These are phyloP conservation scores for Rugonectria rugulosa DNA, from an alignment of 2,329 filamentous ascomycete species.

Conservation along the genomic window DNA sequence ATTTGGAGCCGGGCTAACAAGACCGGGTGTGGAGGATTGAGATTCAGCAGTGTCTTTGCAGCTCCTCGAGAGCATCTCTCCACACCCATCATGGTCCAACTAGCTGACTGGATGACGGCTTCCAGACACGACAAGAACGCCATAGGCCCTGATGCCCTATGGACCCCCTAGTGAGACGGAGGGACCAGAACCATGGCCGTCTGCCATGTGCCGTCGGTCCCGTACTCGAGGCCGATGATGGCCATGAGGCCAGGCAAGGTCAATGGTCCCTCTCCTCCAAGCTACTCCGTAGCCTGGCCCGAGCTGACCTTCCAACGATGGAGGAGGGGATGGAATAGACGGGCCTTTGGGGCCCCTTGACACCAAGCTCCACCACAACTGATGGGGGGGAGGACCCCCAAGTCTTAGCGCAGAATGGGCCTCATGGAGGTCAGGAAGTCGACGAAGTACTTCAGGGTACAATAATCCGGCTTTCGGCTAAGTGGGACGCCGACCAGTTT, in stretches of 20 bases:
- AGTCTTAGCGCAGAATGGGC: slow-evolving; percentile 36
- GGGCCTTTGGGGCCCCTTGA: slow-evolving; percentile 30
- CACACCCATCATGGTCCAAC: slow-evolving; percentile 36
- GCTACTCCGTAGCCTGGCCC: slow-evolving; percentile 12
- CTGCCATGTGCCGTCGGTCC: slow-evolving; percentile 35
- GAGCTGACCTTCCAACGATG: slow-evolving; percentile 27
- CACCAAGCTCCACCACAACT: slow-evolving; percentile 34
- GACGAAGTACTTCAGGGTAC: slow-evolving; percentile 37
- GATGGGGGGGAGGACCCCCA: slow-evolving; percentile 28
- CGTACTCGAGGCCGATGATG: slow-evolving; percentile 25
- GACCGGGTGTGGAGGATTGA: slow-evolving; percentile 37
- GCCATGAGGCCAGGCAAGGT: slow-evolving; percentile 7
- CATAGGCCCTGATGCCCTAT: slow-evolving; percentile 27
- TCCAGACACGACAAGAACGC: background rate
- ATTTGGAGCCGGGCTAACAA: slow-evolving; percentile 38
- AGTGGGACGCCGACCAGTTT: slow-evolving; percentile 31
- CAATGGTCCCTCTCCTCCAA: slow-evolving; percentile 17
- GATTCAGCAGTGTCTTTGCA: slow-evolving; percentile 33
- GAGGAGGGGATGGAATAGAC: slow-evolving; percentile 29
- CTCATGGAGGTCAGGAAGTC: slow-evolving; percentile 13
- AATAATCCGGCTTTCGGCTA: slow-evolving; percentile 24
- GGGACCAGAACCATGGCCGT: slow-evolving; percentile 12
- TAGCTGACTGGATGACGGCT: slow-evolving; percentile 18
- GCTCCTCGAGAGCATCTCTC: slow-evolving; percentile 37
- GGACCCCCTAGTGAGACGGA: slow-evolving; percentile 19